phyloP scores from a whole-genome alignment of 176 grass and related monocot genomes.

The Alloteropsis semialata region DNA sequence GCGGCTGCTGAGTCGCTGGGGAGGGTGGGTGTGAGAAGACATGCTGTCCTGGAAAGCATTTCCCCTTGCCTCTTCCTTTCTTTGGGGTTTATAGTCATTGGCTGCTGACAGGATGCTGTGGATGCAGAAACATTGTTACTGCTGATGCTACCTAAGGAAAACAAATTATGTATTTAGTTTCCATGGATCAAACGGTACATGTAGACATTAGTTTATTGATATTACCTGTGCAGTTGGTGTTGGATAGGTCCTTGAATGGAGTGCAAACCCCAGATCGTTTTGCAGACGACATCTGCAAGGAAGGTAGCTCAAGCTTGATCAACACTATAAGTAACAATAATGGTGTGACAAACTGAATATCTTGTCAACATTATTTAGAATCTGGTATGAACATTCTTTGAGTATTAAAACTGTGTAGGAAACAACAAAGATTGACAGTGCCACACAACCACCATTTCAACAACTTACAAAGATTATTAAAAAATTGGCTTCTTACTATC shows the following conservation, averaged over 20 bases:
- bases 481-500: conserved; percentile 63
- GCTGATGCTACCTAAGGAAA: not conserved
- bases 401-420: not conserved
- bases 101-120: not conserved
- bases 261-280: not conserved
- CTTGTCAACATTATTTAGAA: not conserved
- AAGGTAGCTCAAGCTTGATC: not conserved
- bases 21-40: not conserved
- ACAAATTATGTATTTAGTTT: not conserved
- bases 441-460: too few relatives aligned
- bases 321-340: not conserved
- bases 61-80: not conserved
- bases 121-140: not conserved
- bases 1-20: not conserved
- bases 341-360: not conserved
- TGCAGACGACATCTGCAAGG: not conserved
- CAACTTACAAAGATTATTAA: conserved; percentile 78
- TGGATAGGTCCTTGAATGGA: not conserved
- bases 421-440: not conserved
- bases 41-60: conserved; percentile 10
- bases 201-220: not conserved
- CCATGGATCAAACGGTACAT: not conserved
- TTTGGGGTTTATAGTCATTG: not conserved
- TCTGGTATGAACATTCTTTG: too few relatives aligned
- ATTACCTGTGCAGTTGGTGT: not conserved